phyloP scores from a whole-genome alignment of 805 yeast species.

The Yarrowia sp. region DNA sequence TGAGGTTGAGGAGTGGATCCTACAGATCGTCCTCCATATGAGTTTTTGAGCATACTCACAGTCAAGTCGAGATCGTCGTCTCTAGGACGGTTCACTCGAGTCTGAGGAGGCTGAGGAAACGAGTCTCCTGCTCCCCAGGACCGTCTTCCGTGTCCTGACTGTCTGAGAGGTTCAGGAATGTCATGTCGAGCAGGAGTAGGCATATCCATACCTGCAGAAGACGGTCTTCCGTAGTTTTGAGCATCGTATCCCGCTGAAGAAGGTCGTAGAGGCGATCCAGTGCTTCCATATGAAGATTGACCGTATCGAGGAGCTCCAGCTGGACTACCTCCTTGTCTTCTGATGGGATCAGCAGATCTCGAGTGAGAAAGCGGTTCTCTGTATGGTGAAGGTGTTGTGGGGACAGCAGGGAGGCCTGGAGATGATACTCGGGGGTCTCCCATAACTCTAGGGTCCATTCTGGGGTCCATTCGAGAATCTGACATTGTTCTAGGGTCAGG shows the following conservation, averaged over 20 bases:
- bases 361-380: constrained; percentile 8
- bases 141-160: constrained; percentile 1
- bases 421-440: neutral
- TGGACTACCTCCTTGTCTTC: neutral
- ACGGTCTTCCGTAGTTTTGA: neutral
- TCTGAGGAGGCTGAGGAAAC: neutral
- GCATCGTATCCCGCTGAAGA: neutral
- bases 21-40: constrained; percentile 9
- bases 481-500: neutral
- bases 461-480: too few relatives aligned
- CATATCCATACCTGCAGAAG: constrained; percentile 1
- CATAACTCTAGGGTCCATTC: neutral
- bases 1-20: neutral
- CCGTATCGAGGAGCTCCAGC: neutral
- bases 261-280: neutral
- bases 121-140: constrained; percentile 23
- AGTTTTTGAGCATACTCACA: constrained; percentile 17
- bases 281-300: neutral
- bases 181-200: neutral
- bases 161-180: constrained; percentile 10
- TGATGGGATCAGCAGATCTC: constrained; percentile 1
- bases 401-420: neutral
- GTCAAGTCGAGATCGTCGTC: constrained; percentile 5
- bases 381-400: constrained; percentile 1
- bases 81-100: neutral